Conservation (phyloP, 2,329 filamentous ascomycete genomes). For the Fusarium praegraminearum region DNA sequence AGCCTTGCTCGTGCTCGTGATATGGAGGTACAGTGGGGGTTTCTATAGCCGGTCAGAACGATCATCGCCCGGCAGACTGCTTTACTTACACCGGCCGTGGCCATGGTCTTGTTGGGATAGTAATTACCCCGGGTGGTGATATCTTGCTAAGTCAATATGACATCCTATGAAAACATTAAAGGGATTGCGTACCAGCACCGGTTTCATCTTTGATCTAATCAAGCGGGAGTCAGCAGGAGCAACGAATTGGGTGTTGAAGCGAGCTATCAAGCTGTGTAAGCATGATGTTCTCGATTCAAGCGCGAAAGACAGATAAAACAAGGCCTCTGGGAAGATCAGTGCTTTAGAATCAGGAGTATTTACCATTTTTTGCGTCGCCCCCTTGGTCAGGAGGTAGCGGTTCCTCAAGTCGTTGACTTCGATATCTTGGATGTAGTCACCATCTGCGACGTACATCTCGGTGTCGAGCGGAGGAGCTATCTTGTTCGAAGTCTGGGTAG, state of each 20-base stretch:
- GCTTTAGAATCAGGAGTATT: conserved; percentile 69
- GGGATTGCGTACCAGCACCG: conserved; percentile 91
- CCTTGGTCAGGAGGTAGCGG: conserved; percentile 96
- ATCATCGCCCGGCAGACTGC: background rate
- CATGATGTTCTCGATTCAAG: conserved; percentile 72
- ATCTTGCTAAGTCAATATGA: conserved; percentile 79
- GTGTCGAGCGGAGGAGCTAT: conserved; percentile 74
- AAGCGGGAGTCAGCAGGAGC: conserved; percentile 95
- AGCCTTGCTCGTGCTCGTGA: conserved; percentile 91
- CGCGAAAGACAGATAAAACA: conserved; percentile 50
- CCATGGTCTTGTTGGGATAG: conserved; percentile 97
- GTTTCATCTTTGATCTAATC: conserved; percentile 99
- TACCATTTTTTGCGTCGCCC: conserved; percentile 99
- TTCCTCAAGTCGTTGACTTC: conserved; percentile 98
- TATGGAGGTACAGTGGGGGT: conserved; percentile 92
- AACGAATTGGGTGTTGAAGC: conserved; percentile 74
- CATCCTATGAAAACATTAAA: conserved; percentile 58
- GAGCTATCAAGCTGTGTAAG: conserved; percentile 79
- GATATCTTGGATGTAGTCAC: conserved; percentile 98
- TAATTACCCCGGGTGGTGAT: conserved; percentile 98
- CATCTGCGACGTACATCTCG: conserved; percentile 94
- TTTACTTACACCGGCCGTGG: conserved; percentile 83
- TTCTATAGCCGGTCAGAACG: conserved; percentile 66
- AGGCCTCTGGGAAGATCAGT: conserved; percentile 56
- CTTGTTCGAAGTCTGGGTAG: conserved; percentile 49